phyloP scores from a whole-genome alignment of 495 filamentous ascomycete genomes.

The Neurospora sp. region DNA sequence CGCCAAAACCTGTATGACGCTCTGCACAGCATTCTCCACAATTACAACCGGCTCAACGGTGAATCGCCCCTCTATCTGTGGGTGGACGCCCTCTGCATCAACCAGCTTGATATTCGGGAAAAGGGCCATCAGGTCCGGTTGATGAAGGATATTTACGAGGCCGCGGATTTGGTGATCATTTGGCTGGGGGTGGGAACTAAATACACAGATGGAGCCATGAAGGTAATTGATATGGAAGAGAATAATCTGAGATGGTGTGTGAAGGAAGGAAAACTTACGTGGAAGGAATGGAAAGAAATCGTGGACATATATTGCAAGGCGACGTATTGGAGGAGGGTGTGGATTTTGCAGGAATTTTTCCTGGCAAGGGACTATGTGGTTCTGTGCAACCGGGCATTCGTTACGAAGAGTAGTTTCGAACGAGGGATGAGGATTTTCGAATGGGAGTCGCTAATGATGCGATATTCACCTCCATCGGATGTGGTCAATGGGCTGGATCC shows the following conservation, averaged over 20 bases:
- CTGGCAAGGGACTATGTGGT: not conserved
- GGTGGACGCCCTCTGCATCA: not conserved
- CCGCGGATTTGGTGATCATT: not conserved
- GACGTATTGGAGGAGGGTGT: not conserved
- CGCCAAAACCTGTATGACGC: not conserved
- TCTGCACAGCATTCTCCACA: not conserved
- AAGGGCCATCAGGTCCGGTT: not conserved
- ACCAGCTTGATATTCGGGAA: not conserved
- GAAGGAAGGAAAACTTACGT: no score
- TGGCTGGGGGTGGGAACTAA: not conserved
- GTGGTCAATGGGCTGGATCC: no score
- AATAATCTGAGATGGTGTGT: no score
- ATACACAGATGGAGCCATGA: not conserved
- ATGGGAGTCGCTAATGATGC: not conserved
- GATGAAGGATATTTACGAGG: not conserved
- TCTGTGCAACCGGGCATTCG: not conserved
- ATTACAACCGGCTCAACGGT: not conserved
- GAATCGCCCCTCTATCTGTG: not conserved
- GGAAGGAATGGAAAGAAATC: not conserved
- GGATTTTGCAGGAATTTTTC: not conserved
- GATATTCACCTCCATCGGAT: no score
- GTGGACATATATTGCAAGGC: not conserved
- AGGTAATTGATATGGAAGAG: not conserved
- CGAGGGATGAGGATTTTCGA: not conserved
- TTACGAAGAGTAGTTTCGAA: not conserved